Conservation (phyloP, 116 monocot genomes). For the Phalaenopsis hybrid region DNA sequence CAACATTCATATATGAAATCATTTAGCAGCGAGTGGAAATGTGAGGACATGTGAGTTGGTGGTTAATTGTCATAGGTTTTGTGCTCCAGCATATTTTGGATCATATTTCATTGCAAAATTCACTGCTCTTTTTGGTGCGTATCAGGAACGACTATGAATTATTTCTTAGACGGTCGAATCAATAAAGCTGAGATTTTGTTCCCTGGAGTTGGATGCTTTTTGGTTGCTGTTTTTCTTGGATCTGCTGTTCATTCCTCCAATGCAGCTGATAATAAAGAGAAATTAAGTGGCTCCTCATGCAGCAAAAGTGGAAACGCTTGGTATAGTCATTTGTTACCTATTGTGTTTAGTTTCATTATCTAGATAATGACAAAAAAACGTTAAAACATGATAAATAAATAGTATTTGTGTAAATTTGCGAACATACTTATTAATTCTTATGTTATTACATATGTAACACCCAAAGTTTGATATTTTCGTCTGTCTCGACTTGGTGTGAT, state of each 20-base stretch:
- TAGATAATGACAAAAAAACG: not conserved
- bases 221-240: conserved; percentile 86
- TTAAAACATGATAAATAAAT: too few species aligned
- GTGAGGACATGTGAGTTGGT: too few species aligned
- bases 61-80: too few species aligned
- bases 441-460: too few species aligned
- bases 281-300: conserved; percentile 44
- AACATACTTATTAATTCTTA: too few species aligned
- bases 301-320: conserved; percentile 14
- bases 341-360: not conserved
- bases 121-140: not conserved
- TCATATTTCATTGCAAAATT: not conserved
- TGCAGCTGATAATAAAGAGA: conserved; percentile 69
- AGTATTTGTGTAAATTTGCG: too few species aligned
- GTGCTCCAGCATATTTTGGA: not conserved
- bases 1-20: too few species aligned
- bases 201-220: conserved; percentile 89
- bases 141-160: conserved; percentile 91
- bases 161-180: conserved; percentile 81
- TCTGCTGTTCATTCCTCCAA: conserved; percentile 92
- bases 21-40: too few species aligned
- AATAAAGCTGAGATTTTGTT: conserved; percentile 94
- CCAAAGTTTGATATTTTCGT: too few species aligned
- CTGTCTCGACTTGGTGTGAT: too few species aligned
- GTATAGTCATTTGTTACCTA: conserved; percentile 16